These are phyloP conservation scores for Tuber magnatum DNA, from an alignment of 495 filamentous ascomycete species.

Conservation along the genomic window DNA sequence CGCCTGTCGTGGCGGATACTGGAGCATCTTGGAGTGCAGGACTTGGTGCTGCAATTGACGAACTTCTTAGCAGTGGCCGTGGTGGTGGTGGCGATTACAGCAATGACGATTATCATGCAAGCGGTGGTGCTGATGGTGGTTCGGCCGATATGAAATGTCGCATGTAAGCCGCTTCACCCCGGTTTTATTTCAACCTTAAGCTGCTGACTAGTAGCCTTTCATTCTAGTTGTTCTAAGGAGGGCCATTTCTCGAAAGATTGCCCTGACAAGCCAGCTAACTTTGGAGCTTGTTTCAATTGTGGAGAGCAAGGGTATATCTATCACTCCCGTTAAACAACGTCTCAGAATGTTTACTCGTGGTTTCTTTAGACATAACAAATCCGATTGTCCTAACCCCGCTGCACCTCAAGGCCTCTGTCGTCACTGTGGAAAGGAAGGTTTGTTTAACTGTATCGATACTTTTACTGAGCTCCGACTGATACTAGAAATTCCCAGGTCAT, in stretches of 20 bases:
- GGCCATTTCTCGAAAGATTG: constrained; percentile 55
- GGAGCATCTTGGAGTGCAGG: constrained; percentile 3
- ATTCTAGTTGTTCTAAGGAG: constrained; percentile 35
- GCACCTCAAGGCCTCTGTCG: constrained; percentile 65
- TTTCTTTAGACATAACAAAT: constrained; percentile 48
- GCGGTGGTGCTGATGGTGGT: constrained; percentile 2
- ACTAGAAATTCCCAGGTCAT: constrained; percentile 17
- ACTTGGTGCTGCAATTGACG: not conserved
- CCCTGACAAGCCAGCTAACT: constrained; percentile 54
- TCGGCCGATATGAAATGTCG: constrained; percentile 37
- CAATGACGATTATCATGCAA: constrained; percentile 5
- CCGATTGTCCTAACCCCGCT: constrained; percentile 54
- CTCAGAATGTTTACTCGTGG: constrained; percentile 22
- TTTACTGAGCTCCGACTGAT: not conserved
- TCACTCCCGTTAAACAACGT: not conserved
- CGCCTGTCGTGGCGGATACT: not conserved
- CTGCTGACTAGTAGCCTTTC: constrained; percentile 1
- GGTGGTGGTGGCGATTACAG: constrained; percentile 3
- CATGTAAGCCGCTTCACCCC: constrained; percentile 43
- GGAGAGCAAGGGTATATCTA: constrained; percentile 59
- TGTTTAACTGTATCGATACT: not conserved
- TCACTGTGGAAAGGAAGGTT: constrained; percentile 54
- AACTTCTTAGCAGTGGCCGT: constrained; percentile 7
- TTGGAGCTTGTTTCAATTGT: constrained; percentile 69
- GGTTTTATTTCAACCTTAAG: constrained; percentile 5